Conservation (phyloP, 192 early-diverging fungal genomes). For the Rhizoclosmatium globosum region DNA sequence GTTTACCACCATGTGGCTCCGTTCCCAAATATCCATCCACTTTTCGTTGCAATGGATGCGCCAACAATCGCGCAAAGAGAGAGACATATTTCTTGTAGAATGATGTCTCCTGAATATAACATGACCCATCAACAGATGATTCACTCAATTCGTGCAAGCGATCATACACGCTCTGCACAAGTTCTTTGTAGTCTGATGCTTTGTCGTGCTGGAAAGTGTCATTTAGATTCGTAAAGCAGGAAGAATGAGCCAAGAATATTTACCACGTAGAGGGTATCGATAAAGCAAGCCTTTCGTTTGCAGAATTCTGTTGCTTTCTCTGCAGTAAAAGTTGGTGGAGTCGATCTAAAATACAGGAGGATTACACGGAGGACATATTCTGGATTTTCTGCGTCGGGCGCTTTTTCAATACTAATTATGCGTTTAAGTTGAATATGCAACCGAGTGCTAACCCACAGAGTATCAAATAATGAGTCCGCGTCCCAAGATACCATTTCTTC, state of each 20-base stretch:
- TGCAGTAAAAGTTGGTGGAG: neutral
- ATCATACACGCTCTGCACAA: constrained; percentile 18
- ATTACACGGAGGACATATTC: constrained; percentile 30
- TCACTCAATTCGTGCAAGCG: constrained; percentile 25
- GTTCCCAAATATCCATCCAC: neutral
- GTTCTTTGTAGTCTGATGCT: constrained; percentile 3
- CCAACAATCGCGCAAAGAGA: constrained; percentile 15
- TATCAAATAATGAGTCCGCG: constrained; percentile 5
- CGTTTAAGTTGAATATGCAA: neutral
- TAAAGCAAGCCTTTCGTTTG: neutral
- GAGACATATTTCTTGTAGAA: constrained; percentile 7
- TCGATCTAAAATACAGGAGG: constrained; percentile 35
- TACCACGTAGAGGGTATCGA: neutral
- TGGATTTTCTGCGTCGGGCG: neutral
- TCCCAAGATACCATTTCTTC: constrained; percentile 1
- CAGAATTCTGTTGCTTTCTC: neutral
- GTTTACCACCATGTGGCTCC: neutral
- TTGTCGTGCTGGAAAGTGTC: constrained; percentile 10
- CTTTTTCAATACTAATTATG: neutral
- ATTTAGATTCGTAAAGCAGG: neutral
- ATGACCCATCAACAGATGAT: neutral
- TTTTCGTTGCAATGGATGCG: constrained; percentile 16
- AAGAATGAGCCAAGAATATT: neutral
- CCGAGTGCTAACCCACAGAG: constrained; percentile 12
- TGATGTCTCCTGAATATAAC: constrained; percentile 11